Evolutionary conservation across 2,329 filamentous ascomycete genomes (phyloP), one percentile per base, ranked within the genome.

Genomic region (Biscogniauxia sp.): DNA sequence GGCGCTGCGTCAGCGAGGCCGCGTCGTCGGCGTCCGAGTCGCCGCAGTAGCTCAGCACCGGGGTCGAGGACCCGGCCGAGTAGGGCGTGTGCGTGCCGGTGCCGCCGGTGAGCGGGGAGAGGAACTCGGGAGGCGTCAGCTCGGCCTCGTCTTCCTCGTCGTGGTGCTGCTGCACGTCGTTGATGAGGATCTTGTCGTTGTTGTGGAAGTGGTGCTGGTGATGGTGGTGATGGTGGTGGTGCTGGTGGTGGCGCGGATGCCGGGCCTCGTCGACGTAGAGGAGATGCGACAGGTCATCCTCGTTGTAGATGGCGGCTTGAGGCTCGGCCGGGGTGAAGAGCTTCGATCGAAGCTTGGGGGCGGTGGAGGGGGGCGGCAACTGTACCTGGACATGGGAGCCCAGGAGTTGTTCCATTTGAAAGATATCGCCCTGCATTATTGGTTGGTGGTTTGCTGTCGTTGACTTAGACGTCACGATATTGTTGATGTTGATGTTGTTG

Each of bases 281-380:
- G 50, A 71, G 60, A 28, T 72, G 68, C 8, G 70, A 70, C 20
- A 73, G 64, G 63, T 73, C 71, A 61, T 73, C 70, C 51, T 73
- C 71, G 63, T 73, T 73, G 55, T 71, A 72, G 62, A 73, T 71
- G 54, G 68, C 64, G 53, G 69, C 66, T 32, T 64, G 57, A 6
- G 64, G 58, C 13, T 57, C 54, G 19, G 7, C 60, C 28, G 60
- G 41, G 53, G 45, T 62, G 20, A 49, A 7, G 26, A 23, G 50
- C 23, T 20, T 49, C 49, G 20, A n/a, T 32, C 53, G 56, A 20
- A 23, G 28, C n/a, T 15, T 52, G 25, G 28, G 50, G 8, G 20
- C 41, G 15, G 54, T 51, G 45, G 50, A 41, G 51, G 41, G 25
- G 56, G 37, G 59, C 6, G 23, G 25, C 53, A 41, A 50, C 53